These are phyloP conservation scores for Neonectria ditissima DNA, from an alignment of 2,329 filamentous ascomycete genomes.

Conservation along the genomic window DNA sequence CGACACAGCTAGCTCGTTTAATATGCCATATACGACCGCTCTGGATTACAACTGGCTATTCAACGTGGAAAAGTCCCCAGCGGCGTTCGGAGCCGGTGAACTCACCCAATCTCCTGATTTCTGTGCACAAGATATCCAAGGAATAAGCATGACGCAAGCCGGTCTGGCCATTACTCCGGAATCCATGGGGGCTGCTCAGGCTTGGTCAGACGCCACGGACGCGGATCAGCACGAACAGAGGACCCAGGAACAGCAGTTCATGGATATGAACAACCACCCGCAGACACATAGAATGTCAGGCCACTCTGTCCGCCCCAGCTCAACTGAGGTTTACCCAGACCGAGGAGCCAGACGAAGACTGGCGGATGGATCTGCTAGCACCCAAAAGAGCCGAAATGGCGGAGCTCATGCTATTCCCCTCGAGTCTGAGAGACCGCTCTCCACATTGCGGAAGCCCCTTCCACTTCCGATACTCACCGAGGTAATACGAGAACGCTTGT, in stretches of 20 bases:
- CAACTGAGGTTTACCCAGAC: slow-evolving; percentile 9
- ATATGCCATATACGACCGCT: slow-evolving; percentile 73
- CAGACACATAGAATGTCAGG: not conserved
- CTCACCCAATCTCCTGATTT: slow-evolving; percentile 11
- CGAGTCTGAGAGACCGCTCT: slow-evolving; percentile 47
- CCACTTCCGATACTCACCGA: slow-evolving; percentile 53
- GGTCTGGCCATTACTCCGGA: slow-evolving; percentile 28
- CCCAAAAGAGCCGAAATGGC: slow-evolving; percentile 5
- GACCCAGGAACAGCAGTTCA: slow-evolving; percentile 1
- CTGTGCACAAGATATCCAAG: slow-evolving; percentile 7
- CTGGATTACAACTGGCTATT: slow-evolving; percentile 74
- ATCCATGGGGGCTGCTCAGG: slow-evolving; percentile 38
- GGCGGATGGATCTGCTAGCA: not conserved
- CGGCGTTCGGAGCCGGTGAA: slow-evolving; percentile 5
- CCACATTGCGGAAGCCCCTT: slow-evolving; percentile 34
- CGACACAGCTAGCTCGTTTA: slow-evolving; percentile 73
- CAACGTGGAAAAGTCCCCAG: slow-evolving; percentile 53
- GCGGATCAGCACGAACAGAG: slow-evolving; percentile 10
- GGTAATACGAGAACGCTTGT: slow-evolving; percentile 48
- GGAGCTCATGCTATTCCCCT: slow-evolving; percentile 7
- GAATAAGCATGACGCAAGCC: slow-evolving; percentile 16
- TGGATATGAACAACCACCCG: slow-evolving; percentile 1
- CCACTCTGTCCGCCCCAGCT: not conserved
- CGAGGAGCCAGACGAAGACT: slow-evolving; percentile 13
- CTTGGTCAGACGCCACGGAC: slow-evolving; percentile 27